Evolutionary conservation across 2,329 filamentous ascomycete species (phyloP).

Genomic region (Coniochaeta sp.): DNA sequence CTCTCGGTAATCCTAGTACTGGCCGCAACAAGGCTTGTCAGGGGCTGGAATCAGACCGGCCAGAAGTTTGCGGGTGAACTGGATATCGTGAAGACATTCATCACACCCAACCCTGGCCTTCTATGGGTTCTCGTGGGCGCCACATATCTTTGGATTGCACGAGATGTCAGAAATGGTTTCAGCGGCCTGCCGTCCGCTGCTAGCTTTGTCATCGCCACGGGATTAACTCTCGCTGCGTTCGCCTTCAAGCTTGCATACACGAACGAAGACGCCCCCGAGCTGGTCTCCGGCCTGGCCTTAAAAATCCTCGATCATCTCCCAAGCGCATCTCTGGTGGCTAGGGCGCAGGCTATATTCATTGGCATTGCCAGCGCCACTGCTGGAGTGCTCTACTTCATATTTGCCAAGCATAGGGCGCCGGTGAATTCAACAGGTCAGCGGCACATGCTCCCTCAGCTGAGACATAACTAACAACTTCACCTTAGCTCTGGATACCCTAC

Average conservation of each 20-base stretch:
- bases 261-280: conserved; percentile 77
- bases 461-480: conserved; percentile 14
- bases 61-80: conserved; percentile 91
- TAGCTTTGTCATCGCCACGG: conserved; percentile 30
- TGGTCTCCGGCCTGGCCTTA: conserved; percentile 46
- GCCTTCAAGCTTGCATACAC: conserved; percentile 90
- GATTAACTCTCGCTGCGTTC: conserved; percentile 48
- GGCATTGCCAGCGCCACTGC: conserved; percentile 31
- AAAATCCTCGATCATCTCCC: conserved; percentile 31
- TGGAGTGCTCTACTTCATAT: conserved; percentile 31
- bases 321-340: conserved; percentile 36
- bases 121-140: conserved; percentile 69
- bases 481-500: conserved; percentile 38
- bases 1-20: conserved; percentile 40
- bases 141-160: conserved; percentile 57
- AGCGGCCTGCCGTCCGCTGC: conserved; percentile 31
- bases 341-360: conserved; percentile 42
- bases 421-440: conserved; percentile 17
- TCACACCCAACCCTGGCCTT: conserved; percentile 53
- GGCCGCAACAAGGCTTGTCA: conserved; percentile 54
- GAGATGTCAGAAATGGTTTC: conserved; percentile 34
- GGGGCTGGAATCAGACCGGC: conserved; percentile 93
- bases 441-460: conserved; percentile 5
- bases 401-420: conserved; percentile 17
- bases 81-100: conserved; percentile 70